Base-by-base conservation (phyloP, 2,329 filamentous ascomycete species). In the Phoma herbarum region DNA sequence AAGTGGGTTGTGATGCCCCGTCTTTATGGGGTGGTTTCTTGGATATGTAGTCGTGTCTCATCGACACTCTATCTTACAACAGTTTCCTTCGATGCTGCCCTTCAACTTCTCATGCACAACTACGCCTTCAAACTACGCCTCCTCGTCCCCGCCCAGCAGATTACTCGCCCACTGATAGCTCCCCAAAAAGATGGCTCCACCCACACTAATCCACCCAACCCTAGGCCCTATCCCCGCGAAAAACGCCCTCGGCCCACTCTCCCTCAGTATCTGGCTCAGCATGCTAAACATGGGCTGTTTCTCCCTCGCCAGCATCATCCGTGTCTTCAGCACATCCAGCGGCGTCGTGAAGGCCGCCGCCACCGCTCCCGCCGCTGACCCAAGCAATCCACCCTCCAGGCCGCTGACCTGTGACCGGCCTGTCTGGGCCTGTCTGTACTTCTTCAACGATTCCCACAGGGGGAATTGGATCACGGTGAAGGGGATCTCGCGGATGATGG, bases 401-500 rank as follows among this genome's bases (percentile, higher is more conserved):
- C 90, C 93, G 16, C 87, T 85, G 1, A 95, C 81, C 31, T 82
- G 77, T 0, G 69, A 69, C 81, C 72, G 84, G 79, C 64, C 71
- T 60, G 72, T 69, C 57, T 70, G 76, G 39, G 79, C 69, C 42
- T 84, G 78, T 6, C 88, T 83, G 85, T 86, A 91, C 41, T 83
- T 82, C 84, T 97, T 98, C 84, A 98, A 86, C 4, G 85, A 88
- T 79, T 99, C 95, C 95, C 95, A 99, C 63, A 99, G 84, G 44
- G 95, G 95, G 76, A 99, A 99, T 78, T 99, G 95, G 63, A 99
- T 90, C 10, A 97, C 89, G 2, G 96, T 98, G 73, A 99, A 99
- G 4, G 95, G 95, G 61, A 99, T 93, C 82, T 99, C 95, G 59
- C 95, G 88, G 80, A 97, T 90, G 51, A 99, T 89, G 1, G 95